These are phyloP conservation scores for Penicillium alfredii DNA, from an alignment of 495 filamentous ascomycete genomes.

Conservation along the genomic window DNA sequence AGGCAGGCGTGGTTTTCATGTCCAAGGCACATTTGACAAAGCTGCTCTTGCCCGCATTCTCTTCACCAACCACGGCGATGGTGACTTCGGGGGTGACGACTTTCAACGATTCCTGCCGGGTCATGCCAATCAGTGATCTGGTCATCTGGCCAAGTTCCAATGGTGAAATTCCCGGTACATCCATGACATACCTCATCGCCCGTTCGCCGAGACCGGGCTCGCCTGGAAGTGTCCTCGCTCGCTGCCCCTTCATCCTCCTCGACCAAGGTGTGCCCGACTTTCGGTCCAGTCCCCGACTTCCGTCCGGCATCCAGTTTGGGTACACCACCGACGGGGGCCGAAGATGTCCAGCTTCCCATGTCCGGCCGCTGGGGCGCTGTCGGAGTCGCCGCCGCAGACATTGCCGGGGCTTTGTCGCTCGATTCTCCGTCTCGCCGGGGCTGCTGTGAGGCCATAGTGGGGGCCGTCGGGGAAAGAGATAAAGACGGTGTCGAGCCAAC, in stretches of 20 bases:
- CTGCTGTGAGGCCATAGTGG: conserved; percentile 12
- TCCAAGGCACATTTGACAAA: conserved; percentile 80
- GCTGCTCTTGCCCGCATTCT: conserved; percentile 80
- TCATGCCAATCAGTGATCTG: conserved; percentile 13
- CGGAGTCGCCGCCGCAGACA: conserved; percentile 11
- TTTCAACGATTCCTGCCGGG: conserved; percentile 22
- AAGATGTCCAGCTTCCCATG: conserved; percentile 30
- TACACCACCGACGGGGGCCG: conserved; percentile 29
- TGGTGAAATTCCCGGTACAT: too few species aligned
- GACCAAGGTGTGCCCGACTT: conserved; percentile 23
- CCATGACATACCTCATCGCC: conserved; percentile 31
- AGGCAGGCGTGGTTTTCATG: conserved; percentile 52
- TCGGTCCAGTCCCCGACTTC: conserved; percentile 16
- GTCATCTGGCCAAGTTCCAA: too few species aligned
- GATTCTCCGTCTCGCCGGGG: conserved; percentile 26
- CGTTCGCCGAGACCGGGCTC: conserved; percentile 9
- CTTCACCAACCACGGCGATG: conserved; percentile 77
- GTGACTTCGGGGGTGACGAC: conserved; percentile 53
- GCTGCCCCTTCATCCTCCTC: conserved; percentile 30
- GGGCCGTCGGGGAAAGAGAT: too few species aligned
- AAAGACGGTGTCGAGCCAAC: conserved; percentile 16
- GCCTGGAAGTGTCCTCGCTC: conserved; percentile 7
- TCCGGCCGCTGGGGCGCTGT: conserved; percentile 25
- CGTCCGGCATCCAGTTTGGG: conserved; percentile 23
- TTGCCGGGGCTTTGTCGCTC: conserved; percentile 30